These are phyloP conservation scores for Chlorella sp. DNA, from an alignment of 139 green algal species.

Conservation along the genomic window DNA sequence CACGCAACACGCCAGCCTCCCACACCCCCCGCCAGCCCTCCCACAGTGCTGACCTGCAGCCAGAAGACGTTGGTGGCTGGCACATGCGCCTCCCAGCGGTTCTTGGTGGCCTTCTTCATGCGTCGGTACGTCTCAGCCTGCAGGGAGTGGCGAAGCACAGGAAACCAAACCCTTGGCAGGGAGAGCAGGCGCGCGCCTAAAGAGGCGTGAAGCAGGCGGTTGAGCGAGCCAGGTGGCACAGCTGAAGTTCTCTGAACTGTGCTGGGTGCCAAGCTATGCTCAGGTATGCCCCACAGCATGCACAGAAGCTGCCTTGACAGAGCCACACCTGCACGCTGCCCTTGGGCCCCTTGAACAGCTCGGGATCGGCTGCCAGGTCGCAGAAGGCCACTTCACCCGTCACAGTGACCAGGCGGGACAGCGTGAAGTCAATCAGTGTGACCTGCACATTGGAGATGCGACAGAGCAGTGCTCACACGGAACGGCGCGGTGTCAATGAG, in stretches of 20 bases:
- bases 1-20: too few species aligned
- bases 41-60: conserved; percentile 53
- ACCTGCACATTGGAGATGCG: conserved; percentile 2
- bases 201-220: too few species aligned
- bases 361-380: conserved; percentile 83
- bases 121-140: conserved; percentile 89
- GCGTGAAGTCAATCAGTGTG: conserved; percentile 92
- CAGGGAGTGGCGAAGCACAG: too few species aligned
- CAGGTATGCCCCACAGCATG: too few species aligned
- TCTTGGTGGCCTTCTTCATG: conserved; percentile 79
- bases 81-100: conserved; percentile 70
- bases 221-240: too few species aligned
- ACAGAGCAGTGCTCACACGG: neutral
- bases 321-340: conserved; percentile 75
- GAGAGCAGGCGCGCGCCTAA: too few species aligned
- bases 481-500: too few species aligned
- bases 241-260: too few species aligned
- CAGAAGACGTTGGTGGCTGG: conserved; percentile 94
- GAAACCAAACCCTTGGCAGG: too few species aligned
- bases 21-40: too few species aligned
- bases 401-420: conserved; percentile 73
- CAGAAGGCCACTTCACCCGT: conserved; percentile 70
- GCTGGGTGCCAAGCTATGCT: too few species aligned
- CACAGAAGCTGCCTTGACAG: too few species aligned
- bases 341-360: conserved; percentile 90